phyloP scores from a whole-genome alignment of 805 yeast genomes.

The Pichia eremophila region DNA sequence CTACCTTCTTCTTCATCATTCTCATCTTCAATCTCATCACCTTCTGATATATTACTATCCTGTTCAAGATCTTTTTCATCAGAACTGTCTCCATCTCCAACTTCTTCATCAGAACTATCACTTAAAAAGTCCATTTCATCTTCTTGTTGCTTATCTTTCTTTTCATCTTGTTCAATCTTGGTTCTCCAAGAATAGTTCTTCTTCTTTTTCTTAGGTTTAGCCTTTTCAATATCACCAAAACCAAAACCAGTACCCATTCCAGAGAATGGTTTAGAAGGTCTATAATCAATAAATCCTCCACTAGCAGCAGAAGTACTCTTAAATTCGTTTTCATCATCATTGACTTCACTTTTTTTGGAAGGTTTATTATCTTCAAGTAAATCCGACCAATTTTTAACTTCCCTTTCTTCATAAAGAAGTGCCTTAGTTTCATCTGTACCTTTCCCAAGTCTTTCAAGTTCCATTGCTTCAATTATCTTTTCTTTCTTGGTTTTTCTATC shows the following conservation, averaged over 20 bases:
- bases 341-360: conserved; percentile 1
- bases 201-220: conserved; percentile 35
- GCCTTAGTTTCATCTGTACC: conserved; percentile 52
- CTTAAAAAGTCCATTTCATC: conserved; percentile 53
- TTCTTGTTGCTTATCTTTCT: conserved; percentile 34
- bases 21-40: conserved; percentile 7
- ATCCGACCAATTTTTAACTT: conserved; percentile 52
- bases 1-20: conserved; percentile 10
- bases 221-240: conserved; percentile 40
- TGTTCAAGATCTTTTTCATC: too few species aligned
- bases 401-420: conserved; percentile 61
- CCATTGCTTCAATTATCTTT: conserved; percentile 64
- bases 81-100: conserved; percentile 12
- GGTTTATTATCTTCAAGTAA: conserved; percentile 22
- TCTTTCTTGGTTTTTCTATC: conserved; percentile 50
- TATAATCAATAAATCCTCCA: conserved; percentile 52
- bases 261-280: conserved; percentile 42
- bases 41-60: too few species aligned
- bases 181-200: conserved; percentile 70
- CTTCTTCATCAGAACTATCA: conserved; percentile 21
- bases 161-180: conserved; percentile 39
- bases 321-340: conserved; percentile 9
- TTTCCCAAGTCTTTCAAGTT: conserved; percentile 63
- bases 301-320: conserved; percentile 29
- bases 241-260: conserved; percentile 66